These are phyloP conservation scores for Pseudogymnoascus sp. DNA, from an alignment of 2,329 filamentous ascomycete genomes.

Conservation along the genomic window DNA sequence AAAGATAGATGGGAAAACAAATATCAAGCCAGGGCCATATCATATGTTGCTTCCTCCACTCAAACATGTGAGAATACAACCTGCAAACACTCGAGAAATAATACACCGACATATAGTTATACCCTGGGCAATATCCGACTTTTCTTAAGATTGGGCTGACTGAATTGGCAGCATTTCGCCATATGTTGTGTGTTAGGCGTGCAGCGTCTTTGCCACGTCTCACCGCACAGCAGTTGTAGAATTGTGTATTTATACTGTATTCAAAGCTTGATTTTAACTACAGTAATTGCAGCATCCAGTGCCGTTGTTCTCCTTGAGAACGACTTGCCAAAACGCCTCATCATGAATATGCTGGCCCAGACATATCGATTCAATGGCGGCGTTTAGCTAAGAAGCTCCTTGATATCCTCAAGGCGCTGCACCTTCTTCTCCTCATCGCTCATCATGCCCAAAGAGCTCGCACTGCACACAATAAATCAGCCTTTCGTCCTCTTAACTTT, in stretches of 20 bases:
- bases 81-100: too few species aligned
- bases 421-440: constrained; percentile 86
- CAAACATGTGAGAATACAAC: too few species aligned
- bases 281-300: background rate
- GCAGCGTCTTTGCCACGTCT: background rate
- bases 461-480: constrained; percentile 46
- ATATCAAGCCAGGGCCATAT: background rate
- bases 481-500: background rate
- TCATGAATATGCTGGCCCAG: background rate
- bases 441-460: constrained; percentile 92
- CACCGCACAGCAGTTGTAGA: background rate
- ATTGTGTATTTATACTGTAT: background rate
- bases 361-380: background rate
- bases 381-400: constrained; percentile 66
- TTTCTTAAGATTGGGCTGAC: too few species aligned
- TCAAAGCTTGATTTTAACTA: background rate
- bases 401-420: constrained; percentile 88
- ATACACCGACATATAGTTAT: too few species aligned
- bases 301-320: background rate
- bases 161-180: too few species aligned
- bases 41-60: too few species aligned
- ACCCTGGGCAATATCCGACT: too few species aligned
- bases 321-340: background rate
- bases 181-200: too few species aligned
- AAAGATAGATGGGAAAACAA: background rate